phyloP scores from a whole-genome alignment of 2,329 filamentous ascomycete species.

The Dendrostoma leiphaemia region DNA sequence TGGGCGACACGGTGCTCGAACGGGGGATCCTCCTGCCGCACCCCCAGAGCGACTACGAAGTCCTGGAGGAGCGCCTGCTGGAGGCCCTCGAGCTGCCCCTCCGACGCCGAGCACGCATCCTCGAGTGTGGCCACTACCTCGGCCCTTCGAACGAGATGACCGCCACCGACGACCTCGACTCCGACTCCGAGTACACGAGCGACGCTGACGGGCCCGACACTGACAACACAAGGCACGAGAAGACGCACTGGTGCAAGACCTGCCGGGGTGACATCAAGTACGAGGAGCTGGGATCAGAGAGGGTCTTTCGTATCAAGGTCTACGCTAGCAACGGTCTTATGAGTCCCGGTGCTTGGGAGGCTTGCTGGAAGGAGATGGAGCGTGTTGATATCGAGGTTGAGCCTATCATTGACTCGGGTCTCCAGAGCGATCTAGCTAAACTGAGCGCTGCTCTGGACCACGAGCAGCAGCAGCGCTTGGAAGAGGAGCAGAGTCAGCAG shows the following conservation, averaged over 20 bases:
- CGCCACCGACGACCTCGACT: conserved; percentile 38
- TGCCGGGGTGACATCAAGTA: conserved; percentile 55
- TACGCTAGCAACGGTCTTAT: conserved; percentile 95
- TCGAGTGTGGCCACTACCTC: conserved; percentile 76
- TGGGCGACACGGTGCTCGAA: conserved; percentile 70
- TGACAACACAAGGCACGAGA: conserved; percentile 22
- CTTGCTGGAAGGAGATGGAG: conserved; percentile 98
- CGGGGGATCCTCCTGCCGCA: conserved; percentile 75
- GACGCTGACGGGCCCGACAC: conserved; percentile 14
- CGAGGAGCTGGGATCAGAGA: conserved; percentile 51
- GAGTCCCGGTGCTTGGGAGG: conserved; percentile 86
- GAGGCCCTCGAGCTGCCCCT: conserved; percentile 72
- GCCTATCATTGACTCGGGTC: conserved; percentile 61
- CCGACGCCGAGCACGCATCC: conserved; percentile 61
- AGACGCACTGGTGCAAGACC: conserved; percentile 55
- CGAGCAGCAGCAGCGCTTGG: conserved; percentile 33
- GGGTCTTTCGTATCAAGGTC: conserved; percentile 76
- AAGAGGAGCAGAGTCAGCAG: conserved; percentile 33
- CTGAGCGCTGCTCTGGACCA: conserved; percentile 35
- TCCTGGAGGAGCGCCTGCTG: conserved; percentile 73
- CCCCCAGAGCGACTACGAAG: conserved; percentile 75
- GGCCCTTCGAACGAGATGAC: conserved; percentile 53
- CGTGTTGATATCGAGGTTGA: conserved; percentile 92
- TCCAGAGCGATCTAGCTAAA: conserved; percentile 60
- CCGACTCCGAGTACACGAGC: conserved; percentile 45